Conservation (phyloP, 2,329 filamentous ascomycete species). For the Epicoccum nigrum region DNA sequence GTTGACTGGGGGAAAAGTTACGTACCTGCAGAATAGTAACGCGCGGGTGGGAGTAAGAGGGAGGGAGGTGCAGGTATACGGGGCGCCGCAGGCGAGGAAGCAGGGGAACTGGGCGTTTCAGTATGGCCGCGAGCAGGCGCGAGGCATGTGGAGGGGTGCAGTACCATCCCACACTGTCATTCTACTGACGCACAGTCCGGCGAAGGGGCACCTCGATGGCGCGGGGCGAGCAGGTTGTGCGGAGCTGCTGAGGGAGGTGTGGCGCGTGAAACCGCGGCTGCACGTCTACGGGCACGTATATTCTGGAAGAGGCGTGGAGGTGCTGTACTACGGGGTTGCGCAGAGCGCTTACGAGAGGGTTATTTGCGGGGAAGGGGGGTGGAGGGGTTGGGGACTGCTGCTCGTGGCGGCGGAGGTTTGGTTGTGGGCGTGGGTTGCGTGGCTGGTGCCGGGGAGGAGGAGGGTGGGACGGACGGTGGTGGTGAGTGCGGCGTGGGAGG, state of each 20-base stretch:
- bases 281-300: background rate
- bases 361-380: background rate
- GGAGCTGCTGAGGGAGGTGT: background rate
- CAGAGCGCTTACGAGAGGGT: background rate
- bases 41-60: background rate
- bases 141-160: background rate
- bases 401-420: background rate
- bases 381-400: background rate
- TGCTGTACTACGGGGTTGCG: background rate
- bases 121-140: background rate
- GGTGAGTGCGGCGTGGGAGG: background rate
- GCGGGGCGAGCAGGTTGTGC: background rate
- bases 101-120: background rate
- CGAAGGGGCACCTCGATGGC: background rate
- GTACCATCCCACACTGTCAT: background rate
- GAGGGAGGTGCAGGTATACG: background rate
- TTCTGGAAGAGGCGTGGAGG: background rate
- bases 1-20: background rate
- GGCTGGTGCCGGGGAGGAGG: background rate
- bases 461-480: background rate
- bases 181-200: background rate
- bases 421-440: background rate
- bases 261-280: background rate
- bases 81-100: background rate
- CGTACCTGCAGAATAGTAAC: background rate